Conservation (phyloP, 75 land plant species). For the Gnetum montanum region DNA sequence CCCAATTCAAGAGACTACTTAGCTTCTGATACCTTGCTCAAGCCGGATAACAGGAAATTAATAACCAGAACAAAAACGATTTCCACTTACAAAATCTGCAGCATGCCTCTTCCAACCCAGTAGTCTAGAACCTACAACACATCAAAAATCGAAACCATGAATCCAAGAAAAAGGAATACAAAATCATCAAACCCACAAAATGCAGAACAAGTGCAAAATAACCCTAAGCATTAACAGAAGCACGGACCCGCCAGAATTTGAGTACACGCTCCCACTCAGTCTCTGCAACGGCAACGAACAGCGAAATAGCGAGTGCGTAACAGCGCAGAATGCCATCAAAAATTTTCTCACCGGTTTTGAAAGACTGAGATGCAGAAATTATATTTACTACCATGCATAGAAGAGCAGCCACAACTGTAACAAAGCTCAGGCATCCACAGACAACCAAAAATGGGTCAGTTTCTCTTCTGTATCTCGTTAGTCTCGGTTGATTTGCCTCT, state of each 20-base stretch:
- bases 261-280: conserved; percentile 76
- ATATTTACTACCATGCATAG: conserved; percentile 73
- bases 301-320: conserved; percentile 69
- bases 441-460: conserved; percentile 58
- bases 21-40: too few species aligned
- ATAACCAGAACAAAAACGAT: too few species aligned
- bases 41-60: too few species aligned
- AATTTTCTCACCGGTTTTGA: conserved; percentile 56
- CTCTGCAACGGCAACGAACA: conserved; percentile 75
- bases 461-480: background rate
- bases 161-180: background rate
- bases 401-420: conserved; percentile 53
- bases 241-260: conserved; percentile 59
- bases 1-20: too few species aligned
- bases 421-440: conserved; percentile 58
- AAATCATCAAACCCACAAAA: background rate
- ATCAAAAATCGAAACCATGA: background rate
- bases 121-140: conserved; percentile 67
- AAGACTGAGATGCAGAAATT: conserved; percentile 61
- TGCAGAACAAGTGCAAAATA: background rate
- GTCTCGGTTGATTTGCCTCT: background rate
- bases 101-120: conserved; percentile 94
- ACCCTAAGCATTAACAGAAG: background rate
- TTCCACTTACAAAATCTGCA: conserved; percentile 96
- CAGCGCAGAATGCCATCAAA: conserved; percentile 90